phyloP scores from a whole-genome alignment of 2,329 filamentous ascomycete genomes.

The Epichloe gansuensis region DNA sequence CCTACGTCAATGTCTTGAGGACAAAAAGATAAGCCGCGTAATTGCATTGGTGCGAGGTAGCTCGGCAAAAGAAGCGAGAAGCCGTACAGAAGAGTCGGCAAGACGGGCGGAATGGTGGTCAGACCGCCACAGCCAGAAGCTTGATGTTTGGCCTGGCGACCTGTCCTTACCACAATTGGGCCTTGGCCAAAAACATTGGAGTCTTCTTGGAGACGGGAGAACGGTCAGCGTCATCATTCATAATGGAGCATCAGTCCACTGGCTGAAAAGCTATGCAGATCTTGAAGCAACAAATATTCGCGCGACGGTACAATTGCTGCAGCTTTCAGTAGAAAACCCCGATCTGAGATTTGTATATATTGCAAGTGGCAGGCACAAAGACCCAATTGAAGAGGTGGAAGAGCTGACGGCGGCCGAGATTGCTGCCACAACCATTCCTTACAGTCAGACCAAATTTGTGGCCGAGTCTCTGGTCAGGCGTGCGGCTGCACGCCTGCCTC shows the following conservation, averaged over 20 bases:
- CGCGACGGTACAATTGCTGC: slow-evolving; percentile 5
- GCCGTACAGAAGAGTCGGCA: slow-evolving; percentile 4
- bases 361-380: neutral
- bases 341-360: slow-evolving; percentile 3
- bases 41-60: slow-evolving; percentile 4
- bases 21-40: neutral
- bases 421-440: slow-evolving; percentile 3
- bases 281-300: slow-evolving; percentile 7
- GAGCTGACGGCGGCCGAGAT: neutral
- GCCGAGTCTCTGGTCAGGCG: slow-evolving; percentile 10
- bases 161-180: neutral
- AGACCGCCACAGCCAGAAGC: slow-evolving; percentile 1
- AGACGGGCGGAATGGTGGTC: slow-evolving; percentile 7
- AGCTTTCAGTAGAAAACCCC: neutral
- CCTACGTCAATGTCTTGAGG: slow-evolving; percentile 6
- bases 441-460: slow-evolving; percentile 14
- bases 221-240: slow-evolving; percentile 6
- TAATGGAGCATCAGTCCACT: slow-evolving; percentile 8
- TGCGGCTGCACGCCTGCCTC: slow-evolving; percentile 6
- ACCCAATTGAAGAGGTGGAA: neutral
- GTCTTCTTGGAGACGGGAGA: neutral
- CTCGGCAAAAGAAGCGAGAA: neutral
- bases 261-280: slow-evolving; percentile 3
- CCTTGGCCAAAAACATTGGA: neutral
- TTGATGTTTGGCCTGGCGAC: slow-evolving; percentile 7